phyloP scores from a whole-genome alignment of 495 filamentous ascomycete species.

The Diplogelasinospora grovesii region DNA sequence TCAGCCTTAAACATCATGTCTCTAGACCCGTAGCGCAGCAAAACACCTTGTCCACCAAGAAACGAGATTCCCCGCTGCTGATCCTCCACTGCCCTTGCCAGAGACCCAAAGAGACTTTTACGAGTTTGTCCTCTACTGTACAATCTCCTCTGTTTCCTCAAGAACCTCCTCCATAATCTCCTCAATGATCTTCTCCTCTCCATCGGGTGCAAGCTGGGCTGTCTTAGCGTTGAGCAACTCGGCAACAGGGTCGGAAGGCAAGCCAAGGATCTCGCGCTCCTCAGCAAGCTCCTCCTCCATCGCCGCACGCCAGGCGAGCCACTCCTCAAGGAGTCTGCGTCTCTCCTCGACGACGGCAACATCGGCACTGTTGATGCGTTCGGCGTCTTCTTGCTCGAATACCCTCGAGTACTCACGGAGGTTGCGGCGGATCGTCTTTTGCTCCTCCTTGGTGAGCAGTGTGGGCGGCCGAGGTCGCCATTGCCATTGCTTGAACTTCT shows the following conservation, averaged over 20 bases:
- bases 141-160: slow-evolving; percentile 80
- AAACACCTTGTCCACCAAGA: no score
- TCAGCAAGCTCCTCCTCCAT: slow-evolving; percentile 66
- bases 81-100: neutral
- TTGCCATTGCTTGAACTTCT: slow-evolving; percentile 93
- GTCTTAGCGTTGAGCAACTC: slow-evolving; percentile 45
- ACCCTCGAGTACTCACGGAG: slow-evolving; percentile 89
- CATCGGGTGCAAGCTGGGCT: slow-evolving; percentile 42
- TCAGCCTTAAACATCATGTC: no score
- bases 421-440: slow-evolving; percentile 97
- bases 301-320: slow-evolving; percentile 74
- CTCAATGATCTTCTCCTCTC: slow-evolving; percentile 68
- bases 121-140: slow-evolving; percentile 26
- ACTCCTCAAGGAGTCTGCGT: slow-evolving; percentile 78
- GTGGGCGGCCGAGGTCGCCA: slow-evolving; percentile 91
- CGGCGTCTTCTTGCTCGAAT: slow-evolving; percentile 92
- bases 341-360: slow-evolving; percentile 85
- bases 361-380: slow-evolving; percentile 86
- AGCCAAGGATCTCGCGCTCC: slow-evolving; percentile 60
- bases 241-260: slow-evolving; percentile 57
- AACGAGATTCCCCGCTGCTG: no score
- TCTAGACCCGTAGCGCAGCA: no score
- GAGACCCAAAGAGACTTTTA: neutral
- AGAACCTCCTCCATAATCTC: slow-evolving; percentile 92
- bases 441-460: slow-evolving; percentile 86